Base-by-base conservation (phyloP, 805 yeast species). In the Candida arabinofermentans region DNA sequence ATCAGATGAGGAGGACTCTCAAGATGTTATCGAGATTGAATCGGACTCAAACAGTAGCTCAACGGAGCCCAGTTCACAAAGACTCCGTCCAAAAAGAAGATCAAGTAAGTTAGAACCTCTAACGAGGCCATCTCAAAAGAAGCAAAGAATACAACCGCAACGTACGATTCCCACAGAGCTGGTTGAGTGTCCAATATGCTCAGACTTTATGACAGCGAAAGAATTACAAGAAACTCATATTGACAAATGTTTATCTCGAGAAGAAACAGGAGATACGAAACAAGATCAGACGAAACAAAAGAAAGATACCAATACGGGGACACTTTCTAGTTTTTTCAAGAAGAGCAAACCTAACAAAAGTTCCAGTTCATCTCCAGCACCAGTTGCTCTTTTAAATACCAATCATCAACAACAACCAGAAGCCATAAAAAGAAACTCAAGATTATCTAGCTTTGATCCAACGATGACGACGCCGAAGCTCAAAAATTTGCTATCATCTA, bases 181-280 rank as follows among this genome's bases (percentile, higher is more conserved):
- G 42, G 86, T 75, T 0, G 72, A 66, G 37, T 86, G 95, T 55
- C 95, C 95, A 0, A 69, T 86, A 2, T 86, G 95, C 57, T 57
- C 62, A 8, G 65, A 72, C 31, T 59, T 59, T 22, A 76, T 81
- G 77, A 71, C 83, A 1, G 66, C 79, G 0, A 70, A 64, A 18
- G 72, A 70, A 26, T 62, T 85, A 8, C 86, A 85, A 55, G 55
- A 74, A 3, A 55, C 67, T 1, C 93, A 85, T 56, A 67, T 85
- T 9, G 88, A 81, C 54, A 67, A 67, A 39, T 85, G 95, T 53
- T 58, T 83, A 23, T 55, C 36, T 24, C 38, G 38, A 10, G 35
- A 37, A 34, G 24, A 29, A 29, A 26, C n/a, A 16, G 69, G 69
- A 31, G 36, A 27, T 13, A 32, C 33, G 36, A 33, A 39, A 19